Evolutionary conservation across 768 basidiomycete genomes (phyloP), one percentile per base, ranked within the genome.

Genomic region (Kwoniella bestiolae): DNA sequence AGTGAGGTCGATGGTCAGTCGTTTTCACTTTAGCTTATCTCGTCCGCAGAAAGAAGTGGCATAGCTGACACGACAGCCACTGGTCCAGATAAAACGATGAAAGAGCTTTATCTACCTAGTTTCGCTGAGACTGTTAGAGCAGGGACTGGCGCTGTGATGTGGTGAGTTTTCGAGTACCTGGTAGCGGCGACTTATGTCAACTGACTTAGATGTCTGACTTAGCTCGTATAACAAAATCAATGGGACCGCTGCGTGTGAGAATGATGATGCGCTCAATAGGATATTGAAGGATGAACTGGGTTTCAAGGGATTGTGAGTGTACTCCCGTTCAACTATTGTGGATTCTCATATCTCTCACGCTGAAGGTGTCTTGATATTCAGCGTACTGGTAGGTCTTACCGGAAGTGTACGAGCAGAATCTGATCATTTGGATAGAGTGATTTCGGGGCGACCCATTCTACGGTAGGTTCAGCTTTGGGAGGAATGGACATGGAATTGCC

Each of bases 71-170:
- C 12, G 38, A 41, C 18, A 8, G 12, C 38, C 38, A 41, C 65
- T 35, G 66, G 47, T 59, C 66, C 72, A 72, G 80, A 81, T 51
- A 79, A 79, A 41, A 78, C 77, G 16, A 66, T 75, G 34, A 80
- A 80, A 56, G 82, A 83, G 72, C 66, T 81, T 9, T 83, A 83
- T 67, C 66, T 78, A 9, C 78, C 78, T 23, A 72, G 72, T 32
- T 83, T 83, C 59, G 81, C 78, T 5, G 81, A 81, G 62, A 74
- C 77, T 25, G 78, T 82, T 21, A 75, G 80, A 63, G 81, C 81
- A 0, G 81, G 82, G 14, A 73, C 74, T 12, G 79, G 76, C 7
- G 69, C 74, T 11, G 55, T 79, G 65, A 81, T 82, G 79, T 79
- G 76, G 76, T 75, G 25, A 52, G 71, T 68, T 57, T 34, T 45